Evolutionary conservation across 2,329 filamentous ascomycete species (phyloP).

Genomic region (Beauveria pseudobassiana): DNA sequence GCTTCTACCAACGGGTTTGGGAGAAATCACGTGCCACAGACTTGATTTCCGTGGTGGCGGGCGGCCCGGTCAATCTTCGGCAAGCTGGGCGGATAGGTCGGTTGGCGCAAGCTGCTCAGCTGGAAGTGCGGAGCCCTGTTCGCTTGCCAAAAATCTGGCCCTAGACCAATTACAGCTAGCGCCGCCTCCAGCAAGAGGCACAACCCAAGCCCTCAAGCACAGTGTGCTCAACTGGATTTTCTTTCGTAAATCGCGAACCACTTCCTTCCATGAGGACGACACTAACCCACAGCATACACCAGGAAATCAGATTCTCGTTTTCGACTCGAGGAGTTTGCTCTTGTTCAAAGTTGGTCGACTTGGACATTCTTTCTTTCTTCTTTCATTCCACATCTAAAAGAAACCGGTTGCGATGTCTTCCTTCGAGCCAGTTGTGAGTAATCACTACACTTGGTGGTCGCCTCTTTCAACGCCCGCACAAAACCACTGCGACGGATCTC

Average conservation of each 20-base stretch:
- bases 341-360: slow-evolving; percentile 23
- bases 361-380: slow-evolving; percentile 26
- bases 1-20: neutral
- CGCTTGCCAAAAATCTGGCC: slow-evolving; percentile 25
- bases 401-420: slow-evolving; percentile 52
- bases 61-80: slow-evolving; percentile 24
- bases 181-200: slow-evolving; percentile 25
- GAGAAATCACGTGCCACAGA: neutral
- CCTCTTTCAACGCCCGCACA: neutral
- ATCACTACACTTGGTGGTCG: neutral
- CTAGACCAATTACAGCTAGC: slow-evolving; percentile 28
- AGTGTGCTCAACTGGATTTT: slow-evolving; percentile 30
- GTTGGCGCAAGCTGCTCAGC: no score
- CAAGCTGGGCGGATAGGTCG: slow-evolving; percentile 25
- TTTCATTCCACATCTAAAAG: slow-evolving; percentile 26
- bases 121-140: slow-evolving; percentile 25
- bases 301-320: slow-evolving; percentile 31
- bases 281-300: slow-evolving; percentile 35
- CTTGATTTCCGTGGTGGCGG: neutral
- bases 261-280: slow-evolving; percentile 25
- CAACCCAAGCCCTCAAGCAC: slow-evolving; percentile 28
- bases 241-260: slow-evolving; percentile 31
- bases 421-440: slow-evolving; percentile 65
- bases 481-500: neutral
- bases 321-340: slow-evolving; percentile 29